Conservation (phyloP, 495 filamentous ascomycete species). For the Niebla homalea region DNA sequence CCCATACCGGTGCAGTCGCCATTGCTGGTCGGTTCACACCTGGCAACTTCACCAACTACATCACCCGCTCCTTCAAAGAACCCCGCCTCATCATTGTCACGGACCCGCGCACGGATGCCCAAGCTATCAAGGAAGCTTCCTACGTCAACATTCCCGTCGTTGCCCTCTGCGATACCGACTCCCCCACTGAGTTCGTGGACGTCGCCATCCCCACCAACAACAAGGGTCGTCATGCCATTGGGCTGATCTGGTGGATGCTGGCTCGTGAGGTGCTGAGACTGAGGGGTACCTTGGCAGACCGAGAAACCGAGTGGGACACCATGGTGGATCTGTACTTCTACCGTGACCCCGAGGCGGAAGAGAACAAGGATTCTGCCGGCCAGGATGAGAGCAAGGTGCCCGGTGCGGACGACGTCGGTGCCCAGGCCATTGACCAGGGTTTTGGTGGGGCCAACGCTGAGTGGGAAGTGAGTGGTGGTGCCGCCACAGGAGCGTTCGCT, state of each 20-base stretch:
- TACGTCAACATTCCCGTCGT: conserved; percentile 99
- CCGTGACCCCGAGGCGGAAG: conserved; percentile 97
- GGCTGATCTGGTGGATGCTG: conserved; percentile 98
- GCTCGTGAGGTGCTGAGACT: conserved; percentile 98
- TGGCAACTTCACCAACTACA: conserved; percentile 99
- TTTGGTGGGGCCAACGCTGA: conserved; percentile 48
- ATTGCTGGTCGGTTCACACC: conserved; percentile 99
- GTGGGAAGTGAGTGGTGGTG: conserved; percentile 57
- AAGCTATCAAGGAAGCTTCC: conserved; percentile 98
- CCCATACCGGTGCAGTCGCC: conserved; percentile 91
- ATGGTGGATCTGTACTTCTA: conserved; percentile 99
- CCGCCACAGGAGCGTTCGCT: conserved; percentile 49
- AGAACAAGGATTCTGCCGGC: conserved; percentile 71
- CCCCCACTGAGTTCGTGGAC: conserved; percentile 97
- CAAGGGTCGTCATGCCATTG: conserved; percentile 98
- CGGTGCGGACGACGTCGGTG: conserved; percentile 71
- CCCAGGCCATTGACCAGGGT: conserved; percentile 64
- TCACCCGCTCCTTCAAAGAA: conserved; percentile 99
- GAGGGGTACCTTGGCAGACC: conserved; percentile 83
- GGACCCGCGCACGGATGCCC: conserved; percentile 97
- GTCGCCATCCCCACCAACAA: conserved; percentile 99
- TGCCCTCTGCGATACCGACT: conserved; percentile 97
- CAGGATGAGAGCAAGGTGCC: conserved; percentile 50
- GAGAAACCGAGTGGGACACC: conserved; percentile 93
- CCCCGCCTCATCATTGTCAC: conserved; percentile 98